Conservation (phyloP, 1,284 basidiomycete species). For the Amylostereum chailletii region DNA sequence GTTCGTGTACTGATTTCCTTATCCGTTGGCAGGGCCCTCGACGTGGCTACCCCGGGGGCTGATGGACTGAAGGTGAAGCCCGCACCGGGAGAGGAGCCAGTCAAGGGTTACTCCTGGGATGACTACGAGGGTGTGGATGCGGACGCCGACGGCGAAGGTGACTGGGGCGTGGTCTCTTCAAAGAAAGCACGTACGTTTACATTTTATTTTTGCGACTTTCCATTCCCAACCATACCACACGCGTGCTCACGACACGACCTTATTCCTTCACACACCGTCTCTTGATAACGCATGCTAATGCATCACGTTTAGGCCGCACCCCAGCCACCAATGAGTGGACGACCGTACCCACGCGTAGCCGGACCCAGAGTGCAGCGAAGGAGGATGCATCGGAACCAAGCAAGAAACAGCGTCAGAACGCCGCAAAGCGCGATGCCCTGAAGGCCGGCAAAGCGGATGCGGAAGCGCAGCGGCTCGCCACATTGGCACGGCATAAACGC, state of each 20-base stretch:
- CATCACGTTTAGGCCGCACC: neutral
- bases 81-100: slow-evolving; percentile 49
- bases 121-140: slow-evolving; percentile 69
- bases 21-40: slow-evolving; percentile 42
- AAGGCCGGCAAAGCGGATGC: slow-evolving; percentile 49
- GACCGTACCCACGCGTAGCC: neutral
- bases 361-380: slow-evolving; percentile 1
- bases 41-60: slow-evolving; percentile 37
- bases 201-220: neutral
- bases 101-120: slow-evolving; percentile 59
- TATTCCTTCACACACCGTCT: neutral
- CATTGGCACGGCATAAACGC: slow-evolving; percentile 49
- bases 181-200: slow-evolving; percentile 39
- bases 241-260: neutral
- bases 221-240: neutral
- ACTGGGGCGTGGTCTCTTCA: slow-evolving; percentile 57
- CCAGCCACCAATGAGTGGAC: neutral
- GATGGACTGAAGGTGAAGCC: slow-evolving; percentile 53
- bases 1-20: neutral
- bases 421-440: slow-evolving; percentile 43
- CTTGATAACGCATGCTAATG: neutral
- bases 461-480: slow-evolving; percentile 42
- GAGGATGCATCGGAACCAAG: slow-evolving; percentile 21
- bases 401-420: slow-evolving; percentile 66
- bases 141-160: slow-evolving; percentile 48